Evolutionary conservation across 441 rosid genomes (phyloP).

Genomic region (Gossypium davidsonii): DNA sequence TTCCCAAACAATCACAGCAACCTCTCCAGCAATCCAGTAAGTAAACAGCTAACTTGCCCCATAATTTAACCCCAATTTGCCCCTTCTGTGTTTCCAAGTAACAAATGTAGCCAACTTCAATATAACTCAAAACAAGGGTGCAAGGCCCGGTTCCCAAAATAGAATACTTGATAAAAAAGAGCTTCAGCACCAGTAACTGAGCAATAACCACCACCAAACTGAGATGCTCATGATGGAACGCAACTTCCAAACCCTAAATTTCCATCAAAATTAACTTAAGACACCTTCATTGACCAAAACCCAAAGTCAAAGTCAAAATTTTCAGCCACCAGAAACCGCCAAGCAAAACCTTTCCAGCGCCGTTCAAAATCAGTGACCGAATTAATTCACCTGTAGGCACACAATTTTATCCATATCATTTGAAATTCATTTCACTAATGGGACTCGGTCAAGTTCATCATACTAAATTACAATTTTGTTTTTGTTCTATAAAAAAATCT

Average conservation of each 20-base stretch:
- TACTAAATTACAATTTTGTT: background rate
- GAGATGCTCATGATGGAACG: constrained; percentile 2
- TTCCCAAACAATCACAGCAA: constrained; percentile 21
- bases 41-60: constrained; percentile 10
- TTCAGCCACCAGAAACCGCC: constrained; percentile 14
- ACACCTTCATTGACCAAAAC: constrained; percentile 17
- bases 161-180: constrained; percentile 7
- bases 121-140: background rate
- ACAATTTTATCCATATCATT: background rate
- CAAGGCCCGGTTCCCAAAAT: background rate
- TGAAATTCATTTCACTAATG: background rate
- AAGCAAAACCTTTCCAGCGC: background rate
- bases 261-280: constrained; percentile 14
- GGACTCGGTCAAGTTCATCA: background rate
- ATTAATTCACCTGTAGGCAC: constrained; percentile 16
- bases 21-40: constrained; percentile 13
- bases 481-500: background rate
- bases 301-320: constrained; percentile 22
- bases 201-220: constrained; percentile 16
- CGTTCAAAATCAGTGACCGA: constrained; percentile 6
- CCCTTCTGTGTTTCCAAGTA: constrained; percentile 8
- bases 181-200: constrained; percentile 10
- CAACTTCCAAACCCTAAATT: constrained; percentile 29
- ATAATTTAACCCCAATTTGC: constrained; percentile 18
- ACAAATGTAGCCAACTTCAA: constrained; percentile 9